Evolutionary conservation across 1,139 yeast species (phyloP).

Genomic region (Pichia sp.): DNA sequence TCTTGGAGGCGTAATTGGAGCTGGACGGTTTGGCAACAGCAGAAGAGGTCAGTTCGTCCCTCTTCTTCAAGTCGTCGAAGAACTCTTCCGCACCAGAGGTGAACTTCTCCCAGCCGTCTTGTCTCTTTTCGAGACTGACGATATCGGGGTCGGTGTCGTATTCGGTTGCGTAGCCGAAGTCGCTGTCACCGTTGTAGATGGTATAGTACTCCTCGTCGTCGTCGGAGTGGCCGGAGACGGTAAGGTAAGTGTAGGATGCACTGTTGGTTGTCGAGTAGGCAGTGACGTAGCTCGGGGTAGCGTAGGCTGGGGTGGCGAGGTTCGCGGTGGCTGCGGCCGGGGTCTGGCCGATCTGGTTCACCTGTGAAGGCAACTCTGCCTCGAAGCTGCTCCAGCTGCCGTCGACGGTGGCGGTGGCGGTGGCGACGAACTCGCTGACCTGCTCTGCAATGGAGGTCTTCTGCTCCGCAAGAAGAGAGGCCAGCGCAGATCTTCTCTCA

Average conservation of each 20-base stretch:
- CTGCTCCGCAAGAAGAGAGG: slow-evolving; percentile 10
- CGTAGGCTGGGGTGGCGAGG: neutral
- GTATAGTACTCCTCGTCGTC: neutral
- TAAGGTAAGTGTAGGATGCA: neutral
- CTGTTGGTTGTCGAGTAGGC: neutral
- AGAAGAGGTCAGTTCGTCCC: neutral
- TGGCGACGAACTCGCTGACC: slow-evolving; percentile 5
- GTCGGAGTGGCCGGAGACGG: neutral
- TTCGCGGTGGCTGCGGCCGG: neutral
- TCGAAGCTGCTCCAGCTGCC: neutral
- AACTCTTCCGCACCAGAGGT: slow-evolving; percentile 6
- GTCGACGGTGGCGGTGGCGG: slow-evolving; percentile 6
- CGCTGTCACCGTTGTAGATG: neutral
- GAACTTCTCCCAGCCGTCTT: slow-evolving; percentile 11
- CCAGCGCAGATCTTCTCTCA: slow-evolving; percentile 11
- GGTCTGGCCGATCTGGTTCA: slow-evolving; percentile 6
- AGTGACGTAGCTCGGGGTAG: neutral
- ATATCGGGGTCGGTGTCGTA: neutral
- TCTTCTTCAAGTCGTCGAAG: slow-evolving; percentile 9
- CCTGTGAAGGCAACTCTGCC: slow-evolving; percentile 10
- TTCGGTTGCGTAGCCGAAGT: neutral
- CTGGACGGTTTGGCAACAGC: too few relatives aligned
- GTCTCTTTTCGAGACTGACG: slow-evolving; percentile 12
- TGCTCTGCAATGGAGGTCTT: slow-evolving; percentile 10
- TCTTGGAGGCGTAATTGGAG: neutral